Evolutionary conservation across 208 protist genomes (phyloP), one percentile per base, ranked within the genome.

Genomic region (Leishmania aethiopica): DNA sequence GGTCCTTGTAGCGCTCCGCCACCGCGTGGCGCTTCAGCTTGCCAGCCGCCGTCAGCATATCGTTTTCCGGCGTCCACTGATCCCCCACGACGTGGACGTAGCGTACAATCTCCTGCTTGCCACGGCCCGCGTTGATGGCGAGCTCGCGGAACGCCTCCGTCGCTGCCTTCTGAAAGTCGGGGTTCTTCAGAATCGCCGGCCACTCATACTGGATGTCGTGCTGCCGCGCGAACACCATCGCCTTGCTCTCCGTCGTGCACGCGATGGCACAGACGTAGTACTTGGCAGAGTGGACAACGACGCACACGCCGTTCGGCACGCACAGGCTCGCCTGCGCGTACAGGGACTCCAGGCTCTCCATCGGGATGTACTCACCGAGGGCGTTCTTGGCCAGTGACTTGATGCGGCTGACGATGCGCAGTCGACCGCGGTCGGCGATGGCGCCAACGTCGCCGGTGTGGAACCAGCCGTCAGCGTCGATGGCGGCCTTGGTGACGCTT

Each of bases 371-470:
- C 85, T 98, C 96, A 37, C 96, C 96, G 10, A 90, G 45, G 10
- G 45, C 45, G 45, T 47, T 47, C 45, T 47, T 47, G 0, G 45
- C 45, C 45, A 47, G 45, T 13, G 45, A 47, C 45, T 47, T 47
- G 45, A 47, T 47, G 45, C 45, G 45, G 45, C 45, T 47, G 11
- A 47, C 45, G 45, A 47, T 47, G 45, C 45, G 45, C 45, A 47
- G 45, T 8, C 45, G 45, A 47, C 45, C 45, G 10, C 10, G 42
- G 42, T 47, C 42, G 42, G 40, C 84, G 49, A 93, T 84, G 75
- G 84, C 74, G 73, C 94, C 97, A 40, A 98, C 92, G 81, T 99
- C 97, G 70, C 97, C 97, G 17, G 96, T 98, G 87, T 90, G 88
- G 73, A 98, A 92, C 92, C 92, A 99, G 55, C 95, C 94, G 32